These are phyloP conservation scores for Paraconiothyrium sp. DNA, from an alignment of 2,329 filamentous ascomycete species.

Conservation along the genomic window DNA sequence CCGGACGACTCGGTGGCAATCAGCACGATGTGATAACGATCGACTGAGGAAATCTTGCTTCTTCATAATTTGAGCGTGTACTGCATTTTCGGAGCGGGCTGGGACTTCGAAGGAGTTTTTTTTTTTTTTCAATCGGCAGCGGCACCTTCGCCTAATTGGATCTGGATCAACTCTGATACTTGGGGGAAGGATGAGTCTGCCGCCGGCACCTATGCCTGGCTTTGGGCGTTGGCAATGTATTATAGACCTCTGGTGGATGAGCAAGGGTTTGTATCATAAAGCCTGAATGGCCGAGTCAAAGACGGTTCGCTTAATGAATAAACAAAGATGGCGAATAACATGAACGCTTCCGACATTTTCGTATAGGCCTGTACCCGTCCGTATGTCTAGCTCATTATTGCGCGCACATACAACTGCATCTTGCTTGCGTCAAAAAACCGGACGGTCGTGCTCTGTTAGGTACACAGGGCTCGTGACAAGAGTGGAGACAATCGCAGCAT, in stretches of 20 bases:
- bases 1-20: not conserved
- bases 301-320: not conserved
- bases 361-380: too few species aligned
- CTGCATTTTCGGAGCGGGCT: not conserved
- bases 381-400: too few species aligned
- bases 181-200: not conserved
- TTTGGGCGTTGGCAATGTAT: conserved; percentile 2
- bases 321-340: not conserved
- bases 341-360: too few species aligned
- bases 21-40: conserved; percentile 19
- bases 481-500: too few species aligned
- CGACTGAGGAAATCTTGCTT: conserved; percentile 4
- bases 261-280: conserved; percentile 5
- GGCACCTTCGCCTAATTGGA: not conserved
- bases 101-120: conserved; percentile 1
- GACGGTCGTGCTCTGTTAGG: too few species aligned
- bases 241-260: not conserved
- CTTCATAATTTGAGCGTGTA: not conserved
- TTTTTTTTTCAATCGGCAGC: not conserved
- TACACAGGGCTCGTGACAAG: too few species aligned
- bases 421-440: too few species aligned
- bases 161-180: not conserved
- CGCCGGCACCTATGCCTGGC: not conserved
- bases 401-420: too few species aligned
- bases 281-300: not conserved